Evolutionary conservation across 1,139 yeast species (phyloP), one percentile per base, ranked within the genome.

Genomic region (Chernovozyma aurita): DNA sequence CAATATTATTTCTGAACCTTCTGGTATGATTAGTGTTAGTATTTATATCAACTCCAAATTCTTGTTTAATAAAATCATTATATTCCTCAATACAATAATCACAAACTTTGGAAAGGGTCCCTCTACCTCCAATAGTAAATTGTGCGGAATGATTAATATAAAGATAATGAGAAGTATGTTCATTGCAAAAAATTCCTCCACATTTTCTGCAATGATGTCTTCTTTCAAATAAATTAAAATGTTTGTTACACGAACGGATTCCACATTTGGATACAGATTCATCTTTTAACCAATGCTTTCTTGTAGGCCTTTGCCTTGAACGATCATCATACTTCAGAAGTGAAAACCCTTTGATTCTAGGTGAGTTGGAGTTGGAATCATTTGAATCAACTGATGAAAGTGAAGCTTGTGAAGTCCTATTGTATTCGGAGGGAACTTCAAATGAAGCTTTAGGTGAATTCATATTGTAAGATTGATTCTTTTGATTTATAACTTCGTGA

Each of bases 191-290:
- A 12, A 90, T 76, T 22, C 87, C 95, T 15, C 97, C 97, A 63
- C 97, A 90, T 52, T 85, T 82, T 35, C 97, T 75, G 55, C 97
- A 90, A 61, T 90, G 97, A 55, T 90, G 97, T 41, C 94, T 78
- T 44, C 97, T 74, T 49, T 88, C 95, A 57, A 86, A 76, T 51
- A 84, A 79, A 34, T 85, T 78, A 57, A 85, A 76, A 39, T 73
- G 55, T 57, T 73, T 73, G 40, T 70, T 64, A 60, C 97, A 88
- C n/a, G 45, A 12, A 2, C 55, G 48, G 18, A 73, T 71, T n/a
- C 75, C 72, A 55, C 97, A 88, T 34, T 74, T 68, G 32, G 65
- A 61, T 21, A 85, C 77, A 13, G 73, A 56, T 32, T 73, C 73
- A 55, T 88, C 95, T 28, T 85, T 79, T 33, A 79, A 65, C 97